Percentiles rank a stretch among this genome's conserved stretches.
Evolutionary conservation across 1,284 basidiomycete genomes (phyloP).

Genomic region (Puccinia brachypodii): DNA sequence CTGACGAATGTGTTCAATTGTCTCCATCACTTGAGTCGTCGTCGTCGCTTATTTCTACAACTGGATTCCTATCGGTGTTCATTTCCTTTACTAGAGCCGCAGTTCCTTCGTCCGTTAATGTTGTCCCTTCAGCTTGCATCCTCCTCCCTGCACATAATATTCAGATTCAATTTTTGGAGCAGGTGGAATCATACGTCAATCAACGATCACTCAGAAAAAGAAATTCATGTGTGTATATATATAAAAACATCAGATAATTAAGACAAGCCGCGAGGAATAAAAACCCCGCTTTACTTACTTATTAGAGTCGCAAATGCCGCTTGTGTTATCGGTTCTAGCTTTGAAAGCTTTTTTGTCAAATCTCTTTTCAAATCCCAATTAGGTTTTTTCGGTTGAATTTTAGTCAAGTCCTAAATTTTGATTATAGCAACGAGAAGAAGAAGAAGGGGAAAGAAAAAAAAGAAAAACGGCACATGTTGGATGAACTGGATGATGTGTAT

Average conservation of each 20-base stretch:
- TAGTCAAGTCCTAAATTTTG: slow-evolving; percentile 26
- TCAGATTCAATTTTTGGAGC: not conserved
- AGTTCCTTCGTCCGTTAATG: slow-evolving; percentile 16
- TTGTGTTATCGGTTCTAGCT: slow-evolving; percentile 38
- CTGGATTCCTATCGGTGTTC: slow-evolving; percentile 6
- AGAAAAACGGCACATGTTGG: not conserved
- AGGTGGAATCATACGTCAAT: not conserved
- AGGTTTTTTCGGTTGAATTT: slow-evolving; percentile 47
- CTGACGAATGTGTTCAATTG: not conserved
- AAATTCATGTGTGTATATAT: not conserved
- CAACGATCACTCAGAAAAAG: not conserved
- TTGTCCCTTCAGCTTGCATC: slow-evolving; percentile 35
- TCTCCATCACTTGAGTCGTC: slow-evolving; percentile 17
- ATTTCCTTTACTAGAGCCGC: slow-evolving; percentile 46
- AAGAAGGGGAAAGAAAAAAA: not conserved
- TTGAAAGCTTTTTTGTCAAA: slow-evolving; percentile 36
- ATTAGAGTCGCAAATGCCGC: slow-evolving; percentile 40
- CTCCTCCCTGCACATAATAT: slow-evolving; percentile 19
- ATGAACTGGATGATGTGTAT: not conserved
- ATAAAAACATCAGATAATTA: not conserved
- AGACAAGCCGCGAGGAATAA: not conserved
- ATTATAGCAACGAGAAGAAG: not conserved
- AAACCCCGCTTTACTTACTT: not conserved
- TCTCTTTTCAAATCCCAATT: slow-evolving; percentile 49
- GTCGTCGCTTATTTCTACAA: not conserved